Evolutionary conservation across 2,329 filamentous ascomycete species (phyloP).

Genomic region (Aquanectria penicillioides): DNA sequence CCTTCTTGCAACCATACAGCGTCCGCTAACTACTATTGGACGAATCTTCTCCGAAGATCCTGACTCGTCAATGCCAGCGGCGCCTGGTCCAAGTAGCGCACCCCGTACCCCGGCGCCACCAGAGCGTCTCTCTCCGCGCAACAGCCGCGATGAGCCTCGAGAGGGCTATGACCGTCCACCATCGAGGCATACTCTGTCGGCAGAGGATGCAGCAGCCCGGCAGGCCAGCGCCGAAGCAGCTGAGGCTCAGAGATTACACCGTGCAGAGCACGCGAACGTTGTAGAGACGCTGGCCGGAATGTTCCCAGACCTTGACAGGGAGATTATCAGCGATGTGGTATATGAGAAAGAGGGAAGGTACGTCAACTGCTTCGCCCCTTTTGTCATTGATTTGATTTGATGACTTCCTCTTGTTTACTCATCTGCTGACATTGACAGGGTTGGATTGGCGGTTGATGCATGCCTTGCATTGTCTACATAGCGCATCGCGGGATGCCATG

Average conservation of each 20-base stretch:
- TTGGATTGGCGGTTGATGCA: constrained; percentile 86
- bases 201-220: constrained; percentile 87
- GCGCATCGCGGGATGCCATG: constrained; percentile 16
- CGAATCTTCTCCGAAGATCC: constrained; percentile 86
- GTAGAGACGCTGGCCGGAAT: constrained; percentile 95
- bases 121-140: constrained; percentile 44
- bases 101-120: constrained; percentile 51
- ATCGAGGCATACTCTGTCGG: constrained; percentile 64
- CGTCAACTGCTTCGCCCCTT: constrained; percentile 49
- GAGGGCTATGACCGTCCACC: constrained; percentile 48
- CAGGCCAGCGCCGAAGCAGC: constrained; percentile 92
- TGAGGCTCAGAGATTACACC: constrained; percentile 84
- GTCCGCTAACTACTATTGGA: constrained; percentile 89
- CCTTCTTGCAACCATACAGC: constrained; percentile 89
- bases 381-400: neutral
- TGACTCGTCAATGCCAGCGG: constrained; percentile 50
- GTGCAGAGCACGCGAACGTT: constrained; percentile 87
- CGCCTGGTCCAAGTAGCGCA: constrained; percentile 44
- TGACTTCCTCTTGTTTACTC: neutral
- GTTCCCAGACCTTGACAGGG: constrained; percentile 95
- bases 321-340: constrained; percentile 96
- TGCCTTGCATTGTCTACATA: constrained; percentile 75
- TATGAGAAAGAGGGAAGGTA: constrained; percentile 93
- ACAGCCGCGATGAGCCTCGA: constrained; percentile 43
- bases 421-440: constrained; percentile 58